Conservation (phyloP, 805 yeast genomes). For the Diddensiella caesifluorescens region DNA sequence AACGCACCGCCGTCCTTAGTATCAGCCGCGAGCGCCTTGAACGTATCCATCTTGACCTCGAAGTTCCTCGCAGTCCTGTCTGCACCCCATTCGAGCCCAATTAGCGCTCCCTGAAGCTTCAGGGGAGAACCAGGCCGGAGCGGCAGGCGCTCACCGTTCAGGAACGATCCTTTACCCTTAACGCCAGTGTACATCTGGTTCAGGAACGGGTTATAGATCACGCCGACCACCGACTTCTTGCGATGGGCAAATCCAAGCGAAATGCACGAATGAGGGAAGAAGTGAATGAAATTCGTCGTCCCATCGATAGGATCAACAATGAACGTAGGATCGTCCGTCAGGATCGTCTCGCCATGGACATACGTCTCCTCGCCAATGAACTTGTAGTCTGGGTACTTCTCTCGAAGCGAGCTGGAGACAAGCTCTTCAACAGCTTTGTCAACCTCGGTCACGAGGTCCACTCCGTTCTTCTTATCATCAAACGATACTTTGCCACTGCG, state of each 20-base stretch:
- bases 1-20: conserved; percentile 46
- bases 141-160: conserved; percentile 43
- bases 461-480: conserved; percentile 54
- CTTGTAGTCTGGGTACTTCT: conserved; percentile 43
- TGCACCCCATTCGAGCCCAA: conserved; percentile 59
- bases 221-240: conserved; percentile 53
- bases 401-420: conserved; percentile 33
- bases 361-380: conserved; percentile 62
- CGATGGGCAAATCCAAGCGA: conserved; percentile 52
- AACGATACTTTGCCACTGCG: conserved; percentile 45
- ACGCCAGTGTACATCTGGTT: conserved; percentile 50
- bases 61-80: conserved; percentile 51
- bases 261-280: conserved; percentile 56
- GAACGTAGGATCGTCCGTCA: conserved; percentile 53
- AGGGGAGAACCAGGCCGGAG: conserved; percentile 35
- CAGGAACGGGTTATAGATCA: conserved; percentile 57
- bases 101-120: conserved; percentile 45
- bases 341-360: conserved; percentile 42
- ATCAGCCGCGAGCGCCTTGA: conserved; percentile 39
- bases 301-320: conserved; percentile 65
- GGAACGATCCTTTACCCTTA: conserved; percentile 49
- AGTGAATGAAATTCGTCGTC: conserved; percentile 60
- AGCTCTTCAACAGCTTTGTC: conserved; percentile 51
- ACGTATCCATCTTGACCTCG: conserved; percentile 45
- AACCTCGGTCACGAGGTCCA: conserved; percentile 57